These are phyloP conservation scores for Cercospora sp. DNA, from an alignment of 2,329 filamentous ascomycete species.

Conservation along the genomic window DNA sequence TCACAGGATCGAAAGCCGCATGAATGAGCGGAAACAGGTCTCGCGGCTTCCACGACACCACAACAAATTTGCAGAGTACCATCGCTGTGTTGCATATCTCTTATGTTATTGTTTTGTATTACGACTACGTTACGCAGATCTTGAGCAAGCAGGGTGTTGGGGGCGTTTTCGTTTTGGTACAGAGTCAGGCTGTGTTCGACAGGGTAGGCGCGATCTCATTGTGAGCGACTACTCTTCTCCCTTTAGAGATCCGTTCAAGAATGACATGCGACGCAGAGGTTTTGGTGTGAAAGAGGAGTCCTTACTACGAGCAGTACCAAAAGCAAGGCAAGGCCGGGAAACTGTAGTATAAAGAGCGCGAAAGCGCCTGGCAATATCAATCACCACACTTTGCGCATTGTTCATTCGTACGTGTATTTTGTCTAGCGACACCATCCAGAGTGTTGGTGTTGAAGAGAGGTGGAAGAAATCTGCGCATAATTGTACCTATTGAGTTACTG, in stretches of 20 bases:
- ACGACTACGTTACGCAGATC: constrained; percentile 23
- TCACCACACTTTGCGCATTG: neutral
- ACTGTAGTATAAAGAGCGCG: constrained; percentile 4
- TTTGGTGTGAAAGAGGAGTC: neutral
- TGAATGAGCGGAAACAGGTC: constrained; percentile 14
- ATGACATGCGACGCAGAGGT: neutral
- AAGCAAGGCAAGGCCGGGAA: neutral
- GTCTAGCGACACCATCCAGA: neutral
- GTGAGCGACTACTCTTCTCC: neutral
- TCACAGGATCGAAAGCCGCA: constrained; percentile 39
- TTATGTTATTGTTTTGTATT: constrained; percentile 19
- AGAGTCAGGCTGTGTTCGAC: neutral
- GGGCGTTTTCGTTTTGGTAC: constrained; percentile 25
- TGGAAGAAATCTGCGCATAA: too few relatives aligned
- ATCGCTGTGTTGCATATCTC: constrained; percentile 6
- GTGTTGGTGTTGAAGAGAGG: neutral
- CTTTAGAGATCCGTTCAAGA: neutral
- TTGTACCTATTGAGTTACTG: neutral
- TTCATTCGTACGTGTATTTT: neutral
- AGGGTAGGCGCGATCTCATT: neutral
- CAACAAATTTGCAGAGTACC: constrained; percentile 7
- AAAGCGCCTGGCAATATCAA: neutral
- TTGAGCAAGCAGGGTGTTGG: constrained; percentile 35
- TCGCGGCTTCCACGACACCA: neutral
- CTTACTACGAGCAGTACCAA: neutral